These are phyloP conservation scores for Rhizophora apiculata DNA, from an alignment of 345 rosid genomes.

Conservation along the genomic window DNA sequence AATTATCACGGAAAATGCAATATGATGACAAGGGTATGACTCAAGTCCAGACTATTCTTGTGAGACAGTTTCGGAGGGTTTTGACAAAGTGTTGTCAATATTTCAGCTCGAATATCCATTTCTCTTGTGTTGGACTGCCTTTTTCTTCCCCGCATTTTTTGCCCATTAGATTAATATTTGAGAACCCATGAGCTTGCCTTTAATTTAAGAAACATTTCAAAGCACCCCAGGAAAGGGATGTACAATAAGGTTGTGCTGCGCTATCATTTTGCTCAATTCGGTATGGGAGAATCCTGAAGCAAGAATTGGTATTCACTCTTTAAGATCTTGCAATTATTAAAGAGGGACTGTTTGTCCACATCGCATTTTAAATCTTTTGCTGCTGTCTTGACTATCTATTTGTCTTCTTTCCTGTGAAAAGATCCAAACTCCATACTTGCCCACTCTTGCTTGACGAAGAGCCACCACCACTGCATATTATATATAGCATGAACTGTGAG, in stretches of 20 bases:
- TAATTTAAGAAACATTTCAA: constrained; percentile 52
- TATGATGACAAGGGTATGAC: constrained; percentile 12
- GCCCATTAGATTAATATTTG: constrained; percentile 7
- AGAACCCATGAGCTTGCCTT: constrained; percentile 42
- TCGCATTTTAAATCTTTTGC: not conserved
- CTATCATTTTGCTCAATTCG: constrained; percentile 34
- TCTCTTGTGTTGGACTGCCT: constrained; percentile 47
- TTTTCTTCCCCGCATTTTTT: constrained; percentile 25
- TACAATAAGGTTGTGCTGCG: constrained; percentile 21
- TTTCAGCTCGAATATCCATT: constrained; percentile 58
- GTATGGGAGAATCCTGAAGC: constrained; percentile 19
- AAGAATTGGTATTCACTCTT: constrained; percentile 16
- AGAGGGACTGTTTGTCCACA: constrained; percentile 12
- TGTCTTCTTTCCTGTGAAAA: constrained; percentile 12
- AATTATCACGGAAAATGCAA: constrained; percentile 25
- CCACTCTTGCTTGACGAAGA: not conserved
- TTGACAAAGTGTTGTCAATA: constrained; percentile 18
- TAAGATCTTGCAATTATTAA: constrained; percentile 24
- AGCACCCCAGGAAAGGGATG: constrained; percentile 16
- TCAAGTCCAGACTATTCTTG: constrained; percentile 1
- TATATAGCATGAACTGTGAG: not conserved
- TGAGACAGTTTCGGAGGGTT: constrained; percentile 17
- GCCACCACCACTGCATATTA: not conserved
- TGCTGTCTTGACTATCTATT: not conserved
- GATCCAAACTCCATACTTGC: not conserved